Base-by-base conservation (phyloP, 164 flowering plant species). In the Saururus chinensis region DNA sequence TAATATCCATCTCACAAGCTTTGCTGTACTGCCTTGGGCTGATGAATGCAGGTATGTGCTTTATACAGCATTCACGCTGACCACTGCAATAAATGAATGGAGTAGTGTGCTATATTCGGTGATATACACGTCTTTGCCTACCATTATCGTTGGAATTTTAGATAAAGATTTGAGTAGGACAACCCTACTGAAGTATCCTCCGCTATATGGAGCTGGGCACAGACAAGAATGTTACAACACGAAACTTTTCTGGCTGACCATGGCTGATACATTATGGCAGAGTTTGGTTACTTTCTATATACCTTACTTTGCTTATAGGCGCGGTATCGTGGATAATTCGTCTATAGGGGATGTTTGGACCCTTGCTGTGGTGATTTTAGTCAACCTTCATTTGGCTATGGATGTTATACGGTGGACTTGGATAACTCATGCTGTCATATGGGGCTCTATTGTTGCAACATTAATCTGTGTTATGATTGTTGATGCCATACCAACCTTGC, bases 211-310 rank as follows among this genome's bases (percentile, higher is more conserved):
- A 49, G 74, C 92, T 48, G 99, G 99, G 24, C 97, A 87, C 23
- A 82, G 91, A 65, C 67, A 77, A 53, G 99, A 91, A 64, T 48
- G 78, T 70, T 95, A 88, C 80, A 86, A 82, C 64, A 35, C 68
- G 19, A 83, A 66, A 54, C 67, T 95, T 53, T 95, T 95, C 73
- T 85, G 86, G 84, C 13, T 84, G 24, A 95, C 90, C 60, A 89
- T 95, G 85, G n/a, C 72, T 7, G 99, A 95, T 71, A 91, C 95
- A 1, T n/a, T 91, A 60, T 95, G 97, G 96, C 97, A 95, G 72
- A 95, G 97, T 64, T 67, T 67, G 23, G 97, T 73, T 26, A 55
- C 77, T 67, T 91, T 91, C 77, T 91, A 82, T 64, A 59, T 83
- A 56, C 89, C 97, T 64, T 78, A 79, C 60, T 63, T 84, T 45